Percentiles rank a stretch among this genome's conserved stretches.
Evolutionary conservation across 202 grass and related monocot genomes (phyloP).

Genomic region (Tripidium arundinaceum): DNA sequence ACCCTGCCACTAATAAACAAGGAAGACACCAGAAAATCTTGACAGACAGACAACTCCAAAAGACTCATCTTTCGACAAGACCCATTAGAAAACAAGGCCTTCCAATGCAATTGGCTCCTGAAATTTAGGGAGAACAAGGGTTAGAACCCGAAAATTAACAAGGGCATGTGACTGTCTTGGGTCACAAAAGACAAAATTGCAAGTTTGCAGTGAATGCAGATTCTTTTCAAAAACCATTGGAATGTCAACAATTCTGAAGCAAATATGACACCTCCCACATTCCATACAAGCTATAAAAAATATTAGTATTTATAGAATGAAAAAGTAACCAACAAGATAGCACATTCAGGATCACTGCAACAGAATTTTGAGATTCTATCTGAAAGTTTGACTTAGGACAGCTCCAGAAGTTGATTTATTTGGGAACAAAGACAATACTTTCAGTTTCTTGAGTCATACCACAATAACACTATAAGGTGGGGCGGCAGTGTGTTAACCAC

Average conservation of each 20-base stretch:
- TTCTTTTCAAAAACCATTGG: background rate
- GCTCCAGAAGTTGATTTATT: background rate
- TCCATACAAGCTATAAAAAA: background rate
- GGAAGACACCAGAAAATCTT: constrained; percentile 10
- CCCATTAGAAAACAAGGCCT: constrained; percentile 21
- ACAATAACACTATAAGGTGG: background rate
- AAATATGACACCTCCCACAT: background rate
- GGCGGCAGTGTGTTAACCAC: background rate
- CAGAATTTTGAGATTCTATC: background rate
- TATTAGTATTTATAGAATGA: background rate
- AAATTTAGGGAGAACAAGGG: background rate
- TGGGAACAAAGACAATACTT: background rate
- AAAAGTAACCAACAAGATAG: background rate
- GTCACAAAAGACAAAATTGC: background rate
- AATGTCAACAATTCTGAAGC: background rate
- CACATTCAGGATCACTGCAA: background rate
- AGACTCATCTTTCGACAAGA: constrained; percentile 35
- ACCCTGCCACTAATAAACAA: constrained; percentile 4
- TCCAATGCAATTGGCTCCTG: constrained; percentile 16
- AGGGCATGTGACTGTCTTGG: background rate
- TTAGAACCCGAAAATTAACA: background rate
- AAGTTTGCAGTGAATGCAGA: background rate
- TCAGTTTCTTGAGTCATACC: background rate
- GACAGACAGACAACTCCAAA: constrained; percentile 5
- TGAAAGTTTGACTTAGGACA: background rate